Conservation (phyloP, 441 rosid genomes). For the Erodium chrysanthum region DNA sequence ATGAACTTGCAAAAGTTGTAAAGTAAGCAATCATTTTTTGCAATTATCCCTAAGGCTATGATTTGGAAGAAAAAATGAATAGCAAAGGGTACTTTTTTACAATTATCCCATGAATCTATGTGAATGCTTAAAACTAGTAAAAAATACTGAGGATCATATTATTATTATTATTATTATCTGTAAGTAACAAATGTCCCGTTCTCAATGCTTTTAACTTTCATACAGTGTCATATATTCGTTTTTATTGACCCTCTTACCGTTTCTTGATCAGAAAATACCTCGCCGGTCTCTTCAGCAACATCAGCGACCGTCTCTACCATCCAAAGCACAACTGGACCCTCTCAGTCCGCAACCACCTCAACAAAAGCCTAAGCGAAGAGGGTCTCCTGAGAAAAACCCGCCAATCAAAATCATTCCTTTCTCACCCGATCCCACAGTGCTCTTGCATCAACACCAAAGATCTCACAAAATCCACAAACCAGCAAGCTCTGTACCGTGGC, state of each 20-base stretch:
- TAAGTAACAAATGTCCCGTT: too few relatives aligned
- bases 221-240: background rate
- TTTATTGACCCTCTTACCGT: background rate
- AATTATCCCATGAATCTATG: too few relatives aligned
- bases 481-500: constrained; percentile 9
- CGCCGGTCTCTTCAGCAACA: constrained; percentile 11
- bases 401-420: constrained; percentile 16
- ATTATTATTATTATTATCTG: too few relatives aligned
- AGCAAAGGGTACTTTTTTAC: too few relatives aligned
- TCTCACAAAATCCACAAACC: background rate
- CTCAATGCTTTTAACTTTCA: background rate
- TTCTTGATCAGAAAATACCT: constrained; percentile 16
- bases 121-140: too few relatives aligned
- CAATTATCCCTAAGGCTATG: too few relatives aligned
- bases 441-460: constrained; percentile 13
- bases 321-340: constrained; percentile 20
- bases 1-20: too few relatives aligned
- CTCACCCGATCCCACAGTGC: constrained; percentile 19
- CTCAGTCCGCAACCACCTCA: constrained; percentile 17
- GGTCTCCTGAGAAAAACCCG: constrained; percentile 15
- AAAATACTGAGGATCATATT: too few relatives aligned
- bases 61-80: too few relatives aligned
- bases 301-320: constrained; percentile 14
- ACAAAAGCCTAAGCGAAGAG: constrained; percentile 17
- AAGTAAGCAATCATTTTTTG: too few relatives aligned